Conservation (phyloP, 257 asterid species). For the Striga asiatica region DNA sequence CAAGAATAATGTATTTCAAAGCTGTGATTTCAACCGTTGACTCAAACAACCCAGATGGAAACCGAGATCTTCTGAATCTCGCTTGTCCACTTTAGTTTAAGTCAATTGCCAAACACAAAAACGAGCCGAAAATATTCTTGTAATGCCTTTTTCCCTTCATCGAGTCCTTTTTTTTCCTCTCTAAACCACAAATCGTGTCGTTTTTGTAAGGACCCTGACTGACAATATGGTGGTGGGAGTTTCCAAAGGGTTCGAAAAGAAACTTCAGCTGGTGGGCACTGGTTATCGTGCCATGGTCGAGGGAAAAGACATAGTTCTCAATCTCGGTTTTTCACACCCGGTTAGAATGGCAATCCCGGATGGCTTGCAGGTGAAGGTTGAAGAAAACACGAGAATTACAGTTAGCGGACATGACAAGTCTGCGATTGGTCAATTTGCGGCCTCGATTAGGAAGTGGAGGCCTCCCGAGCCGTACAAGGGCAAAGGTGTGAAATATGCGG, state of each 20-base stretch:
- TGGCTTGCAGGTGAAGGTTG: conserved; percentile 79
- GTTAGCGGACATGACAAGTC: conserved; percentile 87
- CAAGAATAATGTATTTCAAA: background rate
- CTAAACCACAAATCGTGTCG: too few relatives aligned
- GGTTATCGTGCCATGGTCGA: conserved; percentile 90
- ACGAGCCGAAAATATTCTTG: too few relatives aligned
- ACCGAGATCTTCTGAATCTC: background rate
- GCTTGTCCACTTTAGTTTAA: too few relatives aligned
- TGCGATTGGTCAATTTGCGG: conserved; percentile 85
- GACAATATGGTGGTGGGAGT: conserved; percentile 97
- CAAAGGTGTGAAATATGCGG: conserved; percentile 90
- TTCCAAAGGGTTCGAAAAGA: conserved; percentile 91
- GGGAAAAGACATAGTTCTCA: conserved; percentile 81
- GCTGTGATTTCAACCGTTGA: background rate
- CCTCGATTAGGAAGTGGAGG: conserved; percentile 91
- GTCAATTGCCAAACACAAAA: too few relatives aligned
- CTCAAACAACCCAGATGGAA: background rate
- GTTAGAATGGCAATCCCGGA: conserved; percentile 72
- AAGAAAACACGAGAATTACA: conserved; percentile 74
- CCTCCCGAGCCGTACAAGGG: conserved; percentile 99
- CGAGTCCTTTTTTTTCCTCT: too few relatives aligned
- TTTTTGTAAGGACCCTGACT: conserved; percentile 67
- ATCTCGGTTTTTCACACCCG: conserved; percentile 92
- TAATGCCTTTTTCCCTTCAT: too few relatives aligned
- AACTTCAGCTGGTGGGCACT: conserved; percentile 82